These are phyloP conservation scores for Boletellus sp. DNA, from an alignment of 768 basidiomycete species.

Conservation along the genomic window DNA sequence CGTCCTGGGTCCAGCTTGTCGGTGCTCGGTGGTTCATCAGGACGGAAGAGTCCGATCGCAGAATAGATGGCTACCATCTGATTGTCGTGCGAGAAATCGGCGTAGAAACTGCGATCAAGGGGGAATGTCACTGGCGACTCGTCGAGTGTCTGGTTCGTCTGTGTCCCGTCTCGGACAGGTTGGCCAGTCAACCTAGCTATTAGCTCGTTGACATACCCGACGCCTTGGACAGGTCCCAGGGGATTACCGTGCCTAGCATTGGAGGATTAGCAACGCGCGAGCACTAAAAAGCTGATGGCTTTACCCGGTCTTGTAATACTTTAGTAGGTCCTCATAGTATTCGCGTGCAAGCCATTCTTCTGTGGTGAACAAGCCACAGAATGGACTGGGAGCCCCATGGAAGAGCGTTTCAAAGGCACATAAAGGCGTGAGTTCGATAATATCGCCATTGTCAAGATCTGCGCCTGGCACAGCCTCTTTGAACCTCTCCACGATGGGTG, in stretches of 20 bases:
- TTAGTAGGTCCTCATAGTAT: slow-evolving; percentile 68
- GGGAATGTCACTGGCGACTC: slow-evolving; percentile 66
- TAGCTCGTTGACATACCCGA: slow-evolving; percentile 89
- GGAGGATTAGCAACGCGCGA: background rate
- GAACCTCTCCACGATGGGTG: slow-evolving; percentile 54
- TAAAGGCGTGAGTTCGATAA: slow-evolving; percentile 59
- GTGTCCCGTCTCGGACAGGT: slow-evolving; percentile 64
- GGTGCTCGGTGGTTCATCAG: slow-evolving; percentile 19
- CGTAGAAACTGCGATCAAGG: slow-evolving; percentile 58
- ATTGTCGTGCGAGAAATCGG: slow-evolving; percentile 86
- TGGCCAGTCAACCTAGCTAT: slow-evolving; percentile 68
- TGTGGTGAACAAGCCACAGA: slow-evolving; percentile 66
- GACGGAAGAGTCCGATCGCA: slow-evolving; percentile 54
- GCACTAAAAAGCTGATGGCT: slow-evolving; percentile 13
- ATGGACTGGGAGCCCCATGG: slow-evolving; percentile 50
- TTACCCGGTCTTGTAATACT: slow-evolving; percentile 76
- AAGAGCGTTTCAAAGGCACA: slow-evolving; percentile 79
- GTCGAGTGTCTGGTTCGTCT: slow-evolving; percentile 74
- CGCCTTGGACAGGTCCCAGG: slow-evolving; percentile 74
- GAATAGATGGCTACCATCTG: slow-evolving; percentile 75
- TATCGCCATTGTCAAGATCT: slow-evolving; percentile 50
- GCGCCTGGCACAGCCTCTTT: slow-evolving; percentile 62
- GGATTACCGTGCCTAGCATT: slow-evolving; percentile 57
- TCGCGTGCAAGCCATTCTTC: slow-evolving; percentile 66
- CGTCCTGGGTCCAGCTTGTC: slow-evolving; percentile 24